phyloP scores from a whole-genome alignment of 2,329 filamentous ascomycete species.

The Colletotrichum trifolii region DNA sequence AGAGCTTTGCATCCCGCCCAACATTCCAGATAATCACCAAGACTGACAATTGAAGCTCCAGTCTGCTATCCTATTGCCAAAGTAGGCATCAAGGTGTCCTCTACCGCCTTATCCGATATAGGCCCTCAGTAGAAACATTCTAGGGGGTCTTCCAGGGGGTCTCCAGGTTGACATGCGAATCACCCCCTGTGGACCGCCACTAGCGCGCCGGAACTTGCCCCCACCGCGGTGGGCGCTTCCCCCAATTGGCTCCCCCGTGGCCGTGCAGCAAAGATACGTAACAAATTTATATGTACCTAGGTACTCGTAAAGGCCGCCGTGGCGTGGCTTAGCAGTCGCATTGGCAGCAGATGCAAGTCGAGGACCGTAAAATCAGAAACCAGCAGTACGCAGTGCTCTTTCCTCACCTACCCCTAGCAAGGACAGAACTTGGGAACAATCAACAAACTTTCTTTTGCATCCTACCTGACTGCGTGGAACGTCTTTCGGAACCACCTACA shows the following conservation, averaged over 20 bases:
- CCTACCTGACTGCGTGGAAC: slow-evolving; percentile 8
- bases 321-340: slow-evolving; percentile 33
- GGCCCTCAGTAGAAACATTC: slow-evolving; percentile 12
- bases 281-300: slow-evolving; percentile 21
- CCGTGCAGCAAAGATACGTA: slow-evolving; percentile 36
- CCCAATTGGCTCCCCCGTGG: slow-evolving; percentile 28
- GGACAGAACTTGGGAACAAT: slow-evolving; percentile 17
- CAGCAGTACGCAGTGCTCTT: slow-evolving; percentile 3
- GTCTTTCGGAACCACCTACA: slow-evolving; percentile 40
- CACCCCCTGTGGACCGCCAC: slow-evolving; percentile 24
- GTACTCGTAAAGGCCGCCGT: not conserved
- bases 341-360: slow-evolving; percentile 11
- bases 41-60: not conserved
- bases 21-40: too few relatives aligned
- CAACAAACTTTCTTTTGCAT: slow-evolving; percentile 14
- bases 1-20: too few relatives aligned
- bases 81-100: slow-evolving; percentile 3
- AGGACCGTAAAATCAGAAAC: slow-evolving; percentile 23
- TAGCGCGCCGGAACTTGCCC: slow-evolving; percentile 26
- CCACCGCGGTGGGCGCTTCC: slow-evolving; percentile 24
- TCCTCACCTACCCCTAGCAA: slow-evolving; percentile 20
- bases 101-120: slow-evolving; percentile 24
- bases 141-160: slow-evolving; percentile 5
- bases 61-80: not conserved
- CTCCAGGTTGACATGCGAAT: slow-evolving; percentile 2